These are phyloP conservation scores for Phytophthora cajani DNA, from an alignment of 352 stramenopile genomes.

Conservation along the genomic window DNA sequence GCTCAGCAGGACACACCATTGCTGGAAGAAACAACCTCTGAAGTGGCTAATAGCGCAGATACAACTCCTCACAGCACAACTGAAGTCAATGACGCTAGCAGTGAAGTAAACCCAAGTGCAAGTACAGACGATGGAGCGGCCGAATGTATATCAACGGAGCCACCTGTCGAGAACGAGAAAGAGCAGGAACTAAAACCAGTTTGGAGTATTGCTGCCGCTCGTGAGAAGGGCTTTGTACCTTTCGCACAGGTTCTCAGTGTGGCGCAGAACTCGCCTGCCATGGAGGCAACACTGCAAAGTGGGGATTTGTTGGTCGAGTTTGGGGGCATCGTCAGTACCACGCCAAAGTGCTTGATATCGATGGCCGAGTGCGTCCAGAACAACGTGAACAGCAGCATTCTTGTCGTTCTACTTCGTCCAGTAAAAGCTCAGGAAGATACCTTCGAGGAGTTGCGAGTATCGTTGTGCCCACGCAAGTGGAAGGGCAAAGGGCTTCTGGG, in stretches of 20 bases:
- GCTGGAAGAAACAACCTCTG: neutral
- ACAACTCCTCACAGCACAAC: neutral
- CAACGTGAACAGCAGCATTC: constrained; percentile 44
- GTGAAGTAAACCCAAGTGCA: neutral
- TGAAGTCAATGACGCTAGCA: neutral
- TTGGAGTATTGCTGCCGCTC: constrained; percentile 23
- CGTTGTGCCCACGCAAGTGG: constrained; percentile 59
- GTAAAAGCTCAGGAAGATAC: neutral
- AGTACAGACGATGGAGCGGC: neutral
- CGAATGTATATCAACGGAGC: neutral
- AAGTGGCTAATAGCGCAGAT: neutral
- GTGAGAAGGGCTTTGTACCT: constrained; percentile 24
- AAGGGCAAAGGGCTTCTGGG: constrained; percentile 68
- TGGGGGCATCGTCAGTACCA: constrained; percentile 51
- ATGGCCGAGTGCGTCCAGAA: constrained; percentile 62
- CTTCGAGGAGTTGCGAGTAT: constrained; percentile 28
- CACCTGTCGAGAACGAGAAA: neutral
- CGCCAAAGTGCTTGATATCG: constrained; percentile 55
- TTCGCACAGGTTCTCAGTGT: constrained; percentile 65
- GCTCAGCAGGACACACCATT: neutral
- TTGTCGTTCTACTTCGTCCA: constrained; percentile 47
- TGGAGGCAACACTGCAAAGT: constrained; percentile 47
- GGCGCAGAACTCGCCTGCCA: constrained; percentile 46
- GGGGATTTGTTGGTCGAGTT: constrained; percentile 61
- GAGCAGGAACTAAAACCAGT: neutral